phyloP scores from a whole-genome alignment of 2,329 filamentous ascomycete genomes.

The Spiromastix sp. region DNA sequence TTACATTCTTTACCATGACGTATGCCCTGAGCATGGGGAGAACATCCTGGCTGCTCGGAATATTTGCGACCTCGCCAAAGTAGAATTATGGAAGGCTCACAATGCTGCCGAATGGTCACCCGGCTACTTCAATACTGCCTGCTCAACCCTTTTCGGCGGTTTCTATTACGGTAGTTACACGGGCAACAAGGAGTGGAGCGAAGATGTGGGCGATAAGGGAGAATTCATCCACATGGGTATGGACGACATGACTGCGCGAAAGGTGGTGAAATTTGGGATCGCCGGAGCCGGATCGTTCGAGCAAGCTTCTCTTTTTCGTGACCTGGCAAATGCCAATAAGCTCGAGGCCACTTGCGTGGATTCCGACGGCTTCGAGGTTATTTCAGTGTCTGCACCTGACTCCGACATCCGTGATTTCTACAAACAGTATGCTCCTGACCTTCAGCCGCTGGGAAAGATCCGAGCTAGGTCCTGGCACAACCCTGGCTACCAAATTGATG shows the following conservation, averaged over 20 bases:
- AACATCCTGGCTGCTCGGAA: slow-evolving; percentile 56
- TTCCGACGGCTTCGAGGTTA: slow-evolving; percentile 52
- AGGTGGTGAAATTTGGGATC: slow-evolving; percentile 42
- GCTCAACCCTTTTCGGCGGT: slow-evolving; percentile 57
- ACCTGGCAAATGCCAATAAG: slow-evolving; percentile 22
- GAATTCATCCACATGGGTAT: slow-evolving; percentile 25
- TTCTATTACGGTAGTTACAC: slow-evolving; percentile 34
- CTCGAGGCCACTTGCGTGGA: slow-evolving; percentile 37
- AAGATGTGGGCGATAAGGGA: slow-evolving; percentile 16
- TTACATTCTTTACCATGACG: slow-evolving; percentile 74
- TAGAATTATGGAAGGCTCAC: slow-evolving; percentile 54
- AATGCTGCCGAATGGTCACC: slow-evolving; percentile 49
- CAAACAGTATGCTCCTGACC: slow-evolving; percentile 27
- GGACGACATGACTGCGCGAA: slow-evolving; percentile 35
- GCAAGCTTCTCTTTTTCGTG: slow-evolving; percentile 27
- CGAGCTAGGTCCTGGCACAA: slow-evolving; percentile 41
- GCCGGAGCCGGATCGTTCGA: slow-evolving; percentile 35
- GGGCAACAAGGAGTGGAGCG: slow-evolving; percentile 32
- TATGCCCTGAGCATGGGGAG: slow-evolving; percentile 67
- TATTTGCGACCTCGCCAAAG: slow-evolving; percentile 56
- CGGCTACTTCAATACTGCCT: slow-evolving; percentile 70
- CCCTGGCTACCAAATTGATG: slow-evolving; percentile 28
- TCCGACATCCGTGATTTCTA: slow-evolving; percentile 40
- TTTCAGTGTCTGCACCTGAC: slow-evolving; percentile 38
- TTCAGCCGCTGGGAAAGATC: slow-evolving; percentile 45